A percentile compares a stretch with the other conserved stretches of the same genome.
These are phyloP conservation scores for Coniferiporia weirii DNA, from an alignment of 1,284 basidiomycete species.

Conservation along the genomic window DNA sequence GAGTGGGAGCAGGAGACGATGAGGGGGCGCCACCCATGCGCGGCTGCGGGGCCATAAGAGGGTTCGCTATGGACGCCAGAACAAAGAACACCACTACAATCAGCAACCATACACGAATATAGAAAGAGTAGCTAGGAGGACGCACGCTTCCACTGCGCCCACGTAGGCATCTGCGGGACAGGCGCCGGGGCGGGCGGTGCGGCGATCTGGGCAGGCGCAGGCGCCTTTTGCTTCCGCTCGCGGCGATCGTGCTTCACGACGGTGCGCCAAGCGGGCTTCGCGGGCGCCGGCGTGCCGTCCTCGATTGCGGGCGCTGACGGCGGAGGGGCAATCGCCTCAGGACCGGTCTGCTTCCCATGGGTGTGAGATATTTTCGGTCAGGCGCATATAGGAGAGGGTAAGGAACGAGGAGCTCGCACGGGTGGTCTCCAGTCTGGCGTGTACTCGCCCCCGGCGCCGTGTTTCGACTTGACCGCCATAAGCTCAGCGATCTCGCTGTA, in stretches of 20 bases:
- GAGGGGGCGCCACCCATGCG: slow-evolving; percentile 29
- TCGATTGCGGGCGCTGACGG: slow-evolving; percentile 30
- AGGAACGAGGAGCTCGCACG: slow-evolving; percentile 29
- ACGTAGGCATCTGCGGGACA: slow-evolving; percentile 52
- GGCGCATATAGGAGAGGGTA: slow-evolving; percentile 18
- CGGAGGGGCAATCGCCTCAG: slow-evolving; percentile 32
- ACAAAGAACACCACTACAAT: slow-evolving; percentile 1
- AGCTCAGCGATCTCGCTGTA: slow-evolving; percentile 68
- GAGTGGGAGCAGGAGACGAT: slow-evolving; percentile 34
- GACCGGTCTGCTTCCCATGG: slow-evolving; percentile 8
- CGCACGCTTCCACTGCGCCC: slow-evolving; percentile 74
- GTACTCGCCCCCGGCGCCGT: slow-evolving; percentile 65
- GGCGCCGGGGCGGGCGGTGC: slow-evolving; percentile 31
- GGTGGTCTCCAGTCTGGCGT: slow-evolving; percentile 59
- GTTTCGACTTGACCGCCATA: slow-evolving; percentile 71
- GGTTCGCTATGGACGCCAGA: slow-evolving; percentile 41
- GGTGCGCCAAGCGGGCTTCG: slow-evolving; percentile 64
- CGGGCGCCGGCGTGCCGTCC: slow-evolving; percentile 39
- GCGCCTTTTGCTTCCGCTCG: slow-evolving; percentile 28
- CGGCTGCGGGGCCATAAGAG: slow-evolving; percentile 45
- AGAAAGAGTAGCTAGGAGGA: slow-evolving; percentile 18
- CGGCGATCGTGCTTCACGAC: slow-evolving; percentile 57
- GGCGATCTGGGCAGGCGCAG: slow-evolving; percentile 37
- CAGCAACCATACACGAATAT: background rate
- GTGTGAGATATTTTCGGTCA: slow-evolving; percentile 23